phyloP scores from a whole-genome alignment of 2,329 filamentous ascomycete genomes.

The Ophiostoma ips region DNA sequence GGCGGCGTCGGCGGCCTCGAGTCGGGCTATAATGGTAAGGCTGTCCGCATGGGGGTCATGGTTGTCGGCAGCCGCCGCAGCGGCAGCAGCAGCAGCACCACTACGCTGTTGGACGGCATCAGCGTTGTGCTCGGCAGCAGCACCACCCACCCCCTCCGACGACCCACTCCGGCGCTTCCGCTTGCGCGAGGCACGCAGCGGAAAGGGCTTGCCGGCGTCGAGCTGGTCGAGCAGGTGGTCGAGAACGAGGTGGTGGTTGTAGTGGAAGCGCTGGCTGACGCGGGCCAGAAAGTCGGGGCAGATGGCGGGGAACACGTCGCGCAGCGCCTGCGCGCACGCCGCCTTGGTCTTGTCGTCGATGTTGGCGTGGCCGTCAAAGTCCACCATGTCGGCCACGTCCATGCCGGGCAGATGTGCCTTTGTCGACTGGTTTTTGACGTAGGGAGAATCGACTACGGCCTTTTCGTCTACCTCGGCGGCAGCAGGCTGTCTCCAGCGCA shows the following conservation, averaged over 20 bases:
- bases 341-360: conserved; percentile 3
- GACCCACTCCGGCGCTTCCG: no score
- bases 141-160: not conserved
- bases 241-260: conserved; percentile 22
- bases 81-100: not conserved
- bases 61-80: no score
- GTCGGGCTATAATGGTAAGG: not conserved
- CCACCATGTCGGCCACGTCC: no score
- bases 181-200: conserved; percentile 23
- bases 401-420: no score
- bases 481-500: no score
- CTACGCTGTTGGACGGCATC: no score
- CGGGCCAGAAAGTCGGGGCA: conserved; percentile 24
- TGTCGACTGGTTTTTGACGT: not conserved
- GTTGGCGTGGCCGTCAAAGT: no score
- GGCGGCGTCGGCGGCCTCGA: conserved; percentile 9
- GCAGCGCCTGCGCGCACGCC: conserved; percentile 20
- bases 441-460: no score
- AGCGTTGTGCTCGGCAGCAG: not conserved
- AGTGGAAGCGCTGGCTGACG: conserved; percentile 17
- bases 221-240: conserved; percentile 25
- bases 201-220: conserved; percentile 27
- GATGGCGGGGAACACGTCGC: conserved; percentile 31
- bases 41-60: not conserved
- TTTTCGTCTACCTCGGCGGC: not conserved